Conservation (phyloP, 139 green algal genomes). For the Mychonastes homosphaera region DNA sequence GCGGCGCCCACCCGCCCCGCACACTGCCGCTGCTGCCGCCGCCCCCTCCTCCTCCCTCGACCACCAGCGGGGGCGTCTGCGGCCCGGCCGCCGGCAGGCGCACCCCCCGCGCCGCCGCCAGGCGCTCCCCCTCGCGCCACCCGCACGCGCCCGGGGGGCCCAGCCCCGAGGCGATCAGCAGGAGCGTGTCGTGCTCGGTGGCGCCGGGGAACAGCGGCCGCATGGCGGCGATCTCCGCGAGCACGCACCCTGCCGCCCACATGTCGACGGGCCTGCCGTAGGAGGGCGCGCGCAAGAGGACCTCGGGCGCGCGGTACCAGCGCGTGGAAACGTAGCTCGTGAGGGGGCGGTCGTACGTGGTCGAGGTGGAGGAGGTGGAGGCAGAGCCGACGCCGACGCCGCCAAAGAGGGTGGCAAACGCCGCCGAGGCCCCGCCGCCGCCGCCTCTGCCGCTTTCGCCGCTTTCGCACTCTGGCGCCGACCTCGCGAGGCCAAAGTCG, state of each 20-base stretch:
- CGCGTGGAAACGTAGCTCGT: slow-evolving; percentile 93
- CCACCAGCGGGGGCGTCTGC: no score
- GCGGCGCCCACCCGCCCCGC: no score
- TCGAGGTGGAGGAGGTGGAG: no score
- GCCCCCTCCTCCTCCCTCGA: no score
- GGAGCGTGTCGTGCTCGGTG: slow-evolving; percentile 82
- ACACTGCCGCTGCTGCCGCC: no score
- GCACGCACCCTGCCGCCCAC: slow-evolving; percentile 90
- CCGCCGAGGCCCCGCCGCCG: no score
- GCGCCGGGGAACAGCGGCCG: slow-evolving; percentile 72
- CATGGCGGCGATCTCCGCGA: slow-evolving; percentile 91
- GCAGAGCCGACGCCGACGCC: no score
- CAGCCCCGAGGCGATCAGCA: slow-evolving; percentile 85
- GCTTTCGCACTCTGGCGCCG: no score
- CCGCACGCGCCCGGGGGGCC: slow-evolving; percentile 66
- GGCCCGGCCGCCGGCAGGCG: slow-evolving; percentile 18
- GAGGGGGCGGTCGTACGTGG: no score
- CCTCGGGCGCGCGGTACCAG: slow-evolving; percentile 67
- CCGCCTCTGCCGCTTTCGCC: slow-evolving; percentile 73
- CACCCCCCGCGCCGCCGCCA: slow-evolving; percentile 36
- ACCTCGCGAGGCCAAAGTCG: slow-evolving; percentile 94
- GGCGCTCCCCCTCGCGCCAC: slow-evolving; percentile 79
- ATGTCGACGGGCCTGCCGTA: slow-evolving; percentile 86
- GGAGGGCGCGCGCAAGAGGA: slow-evolving; percentile 76
- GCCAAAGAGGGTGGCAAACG: no score